Conservation (phyloP, 2,329 filamentous ascomycete genomes). For the Fusarium pseudocircinatum region DNA sequence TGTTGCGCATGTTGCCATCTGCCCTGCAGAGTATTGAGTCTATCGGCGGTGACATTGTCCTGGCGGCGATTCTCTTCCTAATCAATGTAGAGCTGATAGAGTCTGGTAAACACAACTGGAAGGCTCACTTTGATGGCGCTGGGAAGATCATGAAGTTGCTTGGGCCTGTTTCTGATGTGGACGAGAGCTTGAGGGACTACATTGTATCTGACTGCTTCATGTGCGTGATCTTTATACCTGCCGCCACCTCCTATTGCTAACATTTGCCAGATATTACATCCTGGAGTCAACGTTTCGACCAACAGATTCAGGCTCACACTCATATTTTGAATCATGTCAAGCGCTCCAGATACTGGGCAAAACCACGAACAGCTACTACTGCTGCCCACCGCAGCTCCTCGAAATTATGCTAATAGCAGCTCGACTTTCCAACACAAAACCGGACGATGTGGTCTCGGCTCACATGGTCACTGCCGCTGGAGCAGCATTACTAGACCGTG, state of each 20-base stretch:
- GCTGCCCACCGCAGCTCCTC: slow-evolving; percentile 56
- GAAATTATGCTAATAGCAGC: slow-evolving; percentile 56
- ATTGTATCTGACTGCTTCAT: slow-evolving; percentile 61
- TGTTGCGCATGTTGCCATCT: slow-evolving; percentile 53
- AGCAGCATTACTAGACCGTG: slow-evolving; percentile 49
- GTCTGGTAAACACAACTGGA: slow-evolving; percentile 59
- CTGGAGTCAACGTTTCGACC: slow-evolving; percentile 56
- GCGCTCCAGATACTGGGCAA: slow-evolving; percentile 51
- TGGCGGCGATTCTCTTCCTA: slow-evolving; percentile 60
- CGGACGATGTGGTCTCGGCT: slow-evolving; percentile 41
- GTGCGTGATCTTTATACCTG: slow-evolving; percentile 38
- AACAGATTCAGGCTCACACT: slow-evolving; percentile 43
- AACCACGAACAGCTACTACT: slow-evolving; percentile 58
- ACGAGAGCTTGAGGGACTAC: slow-evolving; percentile 54
- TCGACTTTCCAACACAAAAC: slow-evolving; percentile 49
- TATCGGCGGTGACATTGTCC: slow-evolving; percentile 52
- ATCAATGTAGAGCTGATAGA: slow-evolving; percentile 62
- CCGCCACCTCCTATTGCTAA: slow-evolving; percentile 5
- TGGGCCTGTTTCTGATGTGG: slow-evolving; percentile 45
- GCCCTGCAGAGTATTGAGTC: slow-evolving; percentile 53
- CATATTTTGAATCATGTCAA: slow-evolving; percentile 50
- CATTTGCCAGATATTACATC: slow-evolving; percentile 53
- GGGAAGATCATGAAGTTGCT: slow-evolving; percentile 55
- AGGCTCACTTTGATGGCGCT: slow-evolving; percentile 58
- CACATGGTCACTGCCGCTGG: slow-evolving; percentile 46